Evolutionary conservation across 2,329 filamentous ascomycete genomes (phyloP).

Genomic region (Tolypocladium paradoxum): DNA sequence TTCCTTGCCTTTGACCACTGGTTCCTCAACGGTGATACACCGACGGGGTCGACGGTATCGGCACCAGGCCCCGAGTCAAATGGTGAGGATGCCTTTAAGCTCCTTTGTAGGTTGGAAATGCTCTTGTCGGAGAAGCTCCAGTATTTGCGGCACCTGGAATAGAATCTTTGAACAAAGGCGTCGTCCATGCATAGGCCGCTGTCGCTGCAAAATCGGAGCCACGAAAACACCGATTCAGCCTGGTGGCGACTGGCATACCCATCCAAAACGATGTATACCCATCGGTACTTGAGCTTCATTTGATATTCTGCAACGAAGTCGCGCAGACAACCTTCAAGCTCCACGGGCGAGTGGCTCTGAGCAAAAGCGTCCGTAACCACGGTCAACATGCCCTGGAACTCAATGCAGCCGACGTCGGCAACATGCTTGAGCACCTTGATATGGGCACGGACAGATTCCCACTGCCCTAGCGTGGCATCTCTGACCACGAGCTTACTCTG

Average conservation of each 20-base stretch:
- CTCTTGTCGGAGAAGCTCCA: slow-evolving; percentile 21
- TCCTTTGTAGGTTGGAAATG: slow-evolving; percentile 7
- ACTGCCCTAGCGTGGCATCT: slow-evolving; percentile 16
- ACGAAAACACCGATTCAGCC: slow-evolving; percentile 14
- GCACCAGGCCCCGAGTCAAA: neutral
- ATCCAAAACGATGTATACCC: slow-evolving; percentile 20
- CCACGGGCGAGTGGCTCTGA: slow-evolving; percentile 11
- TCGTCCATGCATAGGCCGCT: slow-evolving; percentile 17
- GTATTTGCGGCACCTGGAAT: slow-evolving; percentile 18
- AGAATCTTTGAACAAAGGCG: slow-evolving; percentile 16
- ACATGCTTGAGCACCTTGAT: slow-evolving; percentile 11
- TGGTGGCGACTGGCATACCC: slow-evolving; percentile 18
- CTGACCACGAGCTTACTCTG: slow-evolving; percentile 15
- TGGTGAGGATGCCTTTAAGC: neutral
- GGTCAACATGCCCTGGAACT: slow-evolving; percentile 15
- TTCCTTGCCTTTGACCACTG: neutral
- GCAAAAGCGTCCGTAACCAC: slow-evolving; percentile 24
- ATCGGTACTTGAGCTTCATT: slow-evolving; percentile 15
- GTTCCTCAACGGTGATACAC: neutral
- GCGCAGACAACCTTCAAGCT: slow-evolving; percentile 19
- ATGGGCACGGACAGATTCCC: slow-evolving; percentile 12
- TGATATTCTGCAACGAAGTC: slow-evolving; percentile 13
- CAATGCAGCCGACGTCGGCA: slow-evolving; percentile 7
- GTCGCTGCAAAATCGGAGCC: slow-evolving; percentile 21
- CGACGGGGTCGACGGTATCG: neutral